These are phyloP conservation scores for Pittosporum tobira DNA, from an alignment of 129 eudicot genomes.

Conservation along the genomic window DNA sequence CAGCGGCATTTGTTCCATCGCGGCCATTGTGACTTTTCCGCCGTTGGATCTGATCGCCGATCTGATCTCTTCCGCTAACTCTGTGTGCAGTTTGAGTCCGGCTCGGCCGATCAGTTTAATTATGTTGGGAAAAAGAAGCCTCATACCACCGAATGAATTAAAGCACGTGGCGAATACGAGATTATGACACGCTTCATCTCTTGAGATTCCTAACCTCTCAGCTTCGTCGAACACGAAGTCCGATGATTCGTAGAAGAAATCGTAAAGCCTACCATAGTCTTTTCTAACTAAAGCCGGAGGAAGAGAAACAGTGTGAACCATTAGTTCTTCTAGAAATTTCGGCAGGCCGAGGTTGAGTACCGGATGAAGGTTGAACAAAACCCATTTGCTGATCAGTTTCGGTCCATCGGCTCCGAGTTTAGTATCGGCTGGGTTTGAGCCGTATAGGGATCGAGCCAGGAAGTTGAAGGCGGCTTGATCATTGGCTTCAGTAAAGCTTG, in stretches of 20 bases:
- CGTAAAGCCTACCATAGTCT: slow-evolving; percentile 46
- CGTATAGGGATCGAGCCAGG: slow-evolving; percentile 42
- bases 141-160: slow-evolving; percentile 85
- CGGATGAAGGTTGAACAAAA: slow-evolving; percentile 61
- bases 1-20: slow-evolving; percentile 79
- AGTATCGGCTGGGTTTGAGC: slow-evolving; percentile 49
- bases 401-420: slow-evolving; percentile 57
- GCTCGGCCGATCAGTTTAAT: slow-evolving; percentile 78
- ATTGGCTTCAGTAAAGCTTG: slow-evolving; percentile 40
- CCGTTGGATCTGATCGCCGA: slow-evolving; percentile 38
- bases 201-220: slow-evolving; percentile 33
- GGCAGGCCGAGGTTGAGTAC: slow-evolving; percentile 57
- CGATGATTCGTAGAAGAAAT: slow-evolving; percentile 52
- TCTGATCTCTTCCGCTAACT: slow-evolving; percentile 65
- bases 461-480: slow-evolving; percentile 76
- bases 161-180: slow-evolving; percentile 68
- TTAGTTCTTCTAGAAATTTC: slow-evolving; percentile 35
- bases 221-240: slow-evolving; percentile 40
- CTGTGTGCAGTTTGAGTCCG: slow-evolving; percentile 48
- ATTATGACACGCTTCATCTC: slow-evolving; percentile 76
- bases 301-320: slow-evolving; percentile 44
- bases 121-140: slow-evolving; percentile 60
- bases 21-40: slow-evolving; percentile 68
- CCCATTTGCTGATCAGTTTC: slow-evolving; percentile 47
- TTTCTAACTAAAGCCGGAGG: slow-evolving; percentile 56